These are phyloP conservation scores for Colletotrichum eremochloae DNA, from an alignment of 2,329 filamentous ascomycete species.

Conservation along the genomic window DNA sequence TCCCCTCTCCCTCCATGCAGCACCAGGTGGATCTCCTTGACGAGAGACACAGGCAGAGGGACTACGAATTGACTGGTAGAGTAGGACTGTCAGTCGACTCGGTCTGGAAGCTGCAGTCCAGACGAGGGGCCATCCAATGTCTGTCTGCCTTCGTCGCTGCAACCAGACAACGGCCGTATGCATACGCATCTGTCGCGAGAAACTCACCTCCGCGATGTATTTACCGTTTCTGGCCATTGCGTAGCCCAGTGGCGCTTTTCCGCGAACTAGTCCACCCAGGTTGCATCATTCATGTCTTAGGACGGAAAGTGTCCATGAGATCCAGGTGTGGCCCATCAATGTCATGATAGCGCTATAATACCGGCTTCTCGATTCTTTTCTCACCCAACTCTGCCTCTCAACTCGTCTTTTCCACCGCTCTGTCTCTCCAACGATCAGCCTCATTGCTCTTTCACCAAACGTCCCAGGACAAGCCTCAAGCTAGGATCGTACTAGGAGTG, in stretches of 20 bases:
- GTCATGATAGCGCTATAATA: neutral
- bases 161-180: constrained; percentile 3
- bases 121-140: neutral
- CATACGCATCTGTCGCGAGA: constrained; percentile 1
- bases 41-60: neutral
- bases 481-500: neutral
- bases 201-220: neutral
- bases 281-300: constrained; percentile 18
- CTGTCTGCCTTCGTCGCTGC: neutral
- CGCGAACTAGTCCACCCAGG: constrained; percentile 9
- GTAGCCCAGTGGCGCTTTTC: constrained; percentile 3
- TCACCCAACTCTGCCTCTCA: neutral
- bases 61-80: too few relatives aligned
- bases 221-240: constrained; percentile 18
- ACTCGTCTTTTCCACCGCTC: neutral
- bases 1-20: neutral
- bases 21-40: neutral
- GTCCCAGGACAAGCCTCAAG: neutral
- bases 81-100: neutral
- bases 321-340: neutral
- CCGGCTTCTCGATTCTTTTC: neutral
- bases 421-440: too few relatives aligned
- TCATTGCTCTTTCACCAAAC: neutral
- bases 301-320: constrained; percentile 1
- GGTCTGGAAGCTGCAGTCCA: neutral